Conservation (phyloP, 2,329 filamentous ascomycete genomes). For the Exophiala mesophila region DNA sequence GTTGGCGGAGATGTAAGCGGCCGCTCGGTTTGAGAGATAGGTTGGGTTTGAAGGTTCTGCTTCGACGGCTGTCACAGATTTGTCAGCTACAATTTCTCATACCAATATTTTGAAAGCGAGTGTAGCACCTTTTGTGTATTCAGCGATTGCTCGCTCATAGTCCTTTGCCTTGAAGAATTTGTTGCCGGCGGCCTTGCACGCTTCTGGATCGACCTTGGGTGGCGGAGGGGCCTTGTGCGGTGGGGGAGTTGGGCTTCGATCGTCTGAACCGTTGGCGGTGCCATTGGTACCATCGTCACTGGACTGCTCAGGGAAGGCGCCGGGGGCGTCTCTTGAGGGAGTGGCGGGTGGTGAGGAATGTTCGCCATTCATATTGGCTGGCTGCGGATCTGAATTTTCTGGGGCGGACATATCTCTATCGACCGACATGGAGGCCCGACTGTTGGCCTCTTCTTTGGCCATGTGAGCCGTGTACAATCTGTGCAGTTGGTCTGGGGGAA, state of each 20-base stretch:
- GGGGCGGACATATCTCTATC: conserved; percentile 56
- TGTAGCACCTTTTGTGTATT: conserved; percentile 82
- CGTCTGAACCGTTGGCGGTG: conserved; percentile 32
- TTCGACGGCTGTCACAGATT: conserved; percentile 66
- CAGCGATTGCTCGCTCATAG: conserved; percentile 78
- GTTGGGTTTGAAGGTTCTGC: conserved; percentile 79
- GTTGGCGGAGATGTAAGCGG: conserved; percentile 84
- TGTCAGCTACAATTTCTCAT: conserved; percentile 18
- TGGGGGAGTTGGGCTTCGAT: conserved; percentile 43
- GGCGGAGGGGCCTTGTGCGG: conserved; percentile 44
- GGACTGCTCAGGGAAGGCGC: conserved; percentile 22
- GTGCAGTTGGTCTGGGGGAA: conserved; percentile 82
- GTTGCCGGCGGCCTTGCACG: conserved; percentile 88
- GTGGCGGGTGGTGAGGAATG: conserved; percentile 22
- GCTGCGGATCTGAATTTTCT: conserved; percentile 13
- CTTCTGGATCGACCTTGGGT: conserved; percentile 70
- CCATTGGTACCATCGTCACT: conserved; percentile 9
- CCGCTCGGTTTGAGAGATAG: conserved; percentile 91
- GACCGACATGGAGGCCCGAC: conserved; percentile 59
- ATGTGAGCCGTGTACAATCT: conserved; percentile 60
- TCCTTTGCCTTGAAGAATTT: conserved; percentile 95
- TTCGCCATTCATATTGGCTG: conserved; percentile 9
- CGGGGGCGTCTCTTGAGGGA: conserved; percentile 20
- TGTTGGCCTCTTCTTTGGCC: conserved; percentile 36
- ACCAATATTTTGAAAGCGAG: conserved; percentile 4